These are phyloP conservation scores for Malus hybrid DNA, from an alignment of 331 rosid genomes.

Conservation along the genomic window DNA sequence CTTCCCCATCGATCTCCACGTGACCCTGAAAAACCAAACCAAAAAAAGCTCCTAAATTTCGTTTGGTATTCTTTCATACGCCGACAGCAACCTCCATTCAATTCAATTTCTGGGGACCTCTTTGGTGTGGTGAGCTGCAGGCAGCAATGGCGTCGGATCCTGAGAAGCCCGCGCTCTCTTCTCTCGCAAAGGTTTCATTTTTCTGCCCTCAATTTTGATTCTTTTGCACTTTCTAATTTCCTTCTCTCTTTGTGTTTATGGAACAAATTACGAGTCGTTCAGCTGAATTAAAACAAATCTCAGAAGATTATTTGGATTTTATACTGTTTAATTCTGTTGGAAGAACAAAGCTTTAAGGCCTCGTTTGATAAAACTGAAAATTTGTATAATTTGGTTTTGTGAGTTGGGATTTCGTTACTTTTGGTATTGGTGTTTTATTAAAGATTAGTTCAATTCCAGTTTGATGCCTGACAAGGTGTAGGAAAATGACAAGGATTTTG, in stretches of 20 bases:
- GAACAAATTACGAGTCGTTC: not conserved
- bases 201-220: not conserved
- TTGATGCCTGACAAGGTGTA: not conserved
- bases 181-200: constrained; percentile 33
- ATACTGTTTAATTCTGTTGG: not conserved
- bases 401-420: not conserved
- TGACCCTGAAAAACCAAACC: not conserved
- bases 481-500: not conserved
- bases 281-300: not conserved
- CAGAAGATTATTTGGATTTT: not conserved
- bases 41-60: not conserved
- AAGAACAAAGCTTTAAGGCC: not conserved
- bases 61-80: not conserved
- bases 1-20: not conserved
- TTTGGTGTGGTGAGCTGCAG: not conserved
- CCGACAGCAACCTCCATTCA: not conserved
- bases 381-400: not conserved
- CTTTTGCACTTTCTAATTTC: not conserved
- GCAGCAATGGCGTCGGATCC: constrained; percentile 49
- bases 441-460: not conserved
- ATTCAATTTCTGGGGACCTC: not conserved
- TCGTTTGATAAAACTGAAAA: not conserved
- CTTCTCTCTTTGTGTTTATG: not conserved
- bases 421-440: not conserved
- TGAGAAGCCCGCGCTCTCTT: constrained; percentile 25